Base-by-base conservation (phyloP, 2,329 filamentous ascomycete species). In the Didymella glomerata region DNA sequence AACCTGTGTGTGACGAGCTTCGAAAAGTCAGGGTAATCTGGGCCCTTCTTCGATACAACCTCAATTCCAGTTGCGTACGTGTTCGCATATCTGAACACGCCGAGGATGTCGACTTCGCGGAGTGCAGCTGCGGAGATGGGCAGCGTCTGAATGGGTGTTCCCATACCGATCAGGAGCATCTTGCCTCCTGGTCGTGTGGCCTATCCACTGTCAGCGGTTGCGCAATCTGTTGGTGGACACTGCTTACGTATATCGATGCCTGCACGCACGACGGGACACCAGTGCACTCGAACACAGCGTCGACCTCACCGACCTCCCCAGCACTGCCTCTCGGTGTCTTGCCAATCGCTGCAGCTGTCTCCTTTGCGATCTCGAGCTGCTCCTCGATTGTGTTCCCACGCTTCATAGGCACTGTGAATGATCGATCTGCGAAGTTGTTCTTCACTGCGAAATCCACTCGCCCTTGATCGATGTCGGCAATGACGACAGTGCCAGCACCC, bases 141-240 rank as follows among this genome's bases (percentile, higher is more conserved):
- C 1, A 93, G 81, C 0, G 89, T 92, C 74, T 92, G 89, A 51
- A 92, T 85, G 0, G 90, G 90, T 5, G 86, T 90, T 36, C 90
- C 90, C 90, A 93, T 93, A 52, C 90, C 90, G 24, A 93, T 89
- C 74, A 93, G 87, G 74, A 93, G 84, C 48, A 92, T 82, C 67
- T 88, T 89, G 18, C 90, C 90, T 25, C 90, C 90, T 0, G 90
- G 83, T 57, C 83, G 83, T 10, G 89, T 88, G 3, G 88, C 76
- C 79, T 82, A 45, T 4, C 11, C 25, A 1, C 44, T 38, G 52
- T 71, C 18, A 65, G 60, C 27, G n/a, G n/a, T 1, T 25, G 3
- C 6, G 5, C 13, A 16, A n/a, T 13, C 4, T 2, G 38, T 13
- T 5, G 8, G 9, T 4, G 2, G 13, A 10, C 13, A 13, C 18